Conservation (phyloP, 305 asterid species). For the Galium porrigens region DNA sequence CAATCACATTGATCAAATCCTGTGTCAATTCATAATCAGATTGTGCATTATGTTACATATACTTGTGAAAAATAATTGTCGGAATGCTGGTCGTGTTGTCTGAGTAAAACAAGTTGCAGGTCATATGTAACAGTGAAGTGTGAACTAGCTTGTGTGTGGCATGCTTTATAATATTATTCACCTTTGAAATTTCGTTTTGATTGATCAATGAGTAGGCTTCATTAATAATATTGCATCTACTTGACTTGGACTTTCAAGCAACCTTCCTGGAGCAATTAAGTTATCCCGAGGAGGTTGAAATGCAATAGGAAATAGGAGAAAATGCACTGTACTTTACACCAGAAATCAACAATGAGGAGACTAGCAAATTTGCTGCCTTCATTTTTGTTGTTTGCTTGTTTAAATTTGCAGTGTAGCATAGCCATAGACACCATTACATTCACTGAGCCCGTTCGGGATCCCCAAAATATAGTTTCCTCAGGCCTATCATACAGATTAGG, state of each 20-base stretch:
- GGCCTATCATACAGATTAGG: constrained; percentile 27
- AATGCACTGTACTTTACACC: neutral
- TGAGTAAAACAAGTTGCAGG: neutral
- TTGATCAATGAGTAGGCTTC: neutral
- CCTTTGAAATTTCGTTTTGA: neutral
- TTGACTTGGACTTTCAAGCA: neutral
- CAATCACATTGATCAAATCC: neutral
- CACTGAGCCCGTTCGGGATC: constrained; percentile 19
- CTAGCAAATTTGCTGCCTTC: neutral
- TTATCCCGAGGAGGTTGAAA: neutral
- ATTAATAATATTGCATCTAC: neutral
- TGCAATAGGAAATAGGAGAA: neutral
- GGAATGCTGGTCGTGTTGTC: neutral
- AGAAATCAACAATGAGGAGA: neutral
- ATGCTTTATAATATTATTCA: neutral
- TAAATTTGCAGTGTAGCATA: constrained; percentile 14
- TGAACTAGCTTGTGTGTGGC: neutral
- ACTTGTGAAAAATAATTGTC: too few species aligned
- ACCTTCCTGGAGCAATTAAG: neutral
- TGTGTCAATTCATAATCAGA: too few species aligned
- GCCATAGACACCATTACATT: constrained; percentile 20
- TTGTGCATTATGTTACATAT: neutral
- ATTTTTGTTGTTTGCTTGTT: neutral
- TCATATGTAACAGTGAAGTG: neutral
- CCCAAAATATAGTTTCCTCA: constrained; percentile 23